Base-by-base conservation (phyloP, 2,329 filamentous ascomycete genomes). In the Tolypocladium inflatum region DNA sequence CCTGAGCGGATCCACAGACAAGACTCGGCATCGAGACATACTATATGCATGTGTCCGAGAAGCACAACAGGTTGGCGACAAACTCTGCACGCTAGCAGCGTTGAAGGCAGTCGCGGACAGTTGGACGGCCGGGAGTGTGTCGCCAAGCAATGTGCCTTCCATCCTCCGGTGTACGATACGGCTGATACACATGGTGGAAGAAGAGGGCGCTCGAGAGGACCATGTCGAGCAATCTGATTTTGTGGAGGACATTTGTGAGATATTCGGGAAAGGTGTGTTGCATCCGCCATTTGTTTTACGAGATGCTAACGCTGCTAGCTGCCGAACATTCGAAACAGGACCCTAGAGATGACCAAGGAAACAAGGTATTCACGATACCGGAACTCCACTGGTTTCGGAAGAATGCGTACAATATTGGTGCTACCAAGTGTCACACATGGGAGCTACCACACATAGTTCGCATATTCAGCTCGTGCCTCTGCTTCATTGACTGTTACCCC, bases 311-410 rank as follows among this genome's bases (percentile, higher is more conserved):
- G 37, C 6, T 41, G 10, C 9, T 48, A 72, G 71, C 67, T 26
- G 64, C 66, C 30, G 63, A 65, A 33, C 56, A 65, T 57, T 65
- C 71, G 23, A 58, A 74, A 38, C 62, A 71, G 59, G 71, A 68
- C 21, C 73, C 66, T 3, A 74, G 67, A 55, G 74, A 74, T 62
- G 68, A 64, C 45, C 65, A 74, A 21, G 76, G 74, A 10, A 70
- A 72, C 38, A 81, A 72, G 61, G 58, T 79, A 1, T 91, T 91
- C 66, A 82, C 80, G 0, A 59, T 79, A 0, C 69, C 77, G 3
- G 91, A 96, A 64, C 76, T 95, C 4, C 81, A 92, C 63, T 96
- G 91, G 91, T 92, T 96, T 68, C 87, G 86, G 42, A 86, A 86
- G 61, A 93, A 89, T 62, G 81, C 88, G 1, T 96, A 95, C 74